Conservation (phyloP, 2,329 filamentous ascomycete species). For the Trichoderma pleuroti region DNA sequence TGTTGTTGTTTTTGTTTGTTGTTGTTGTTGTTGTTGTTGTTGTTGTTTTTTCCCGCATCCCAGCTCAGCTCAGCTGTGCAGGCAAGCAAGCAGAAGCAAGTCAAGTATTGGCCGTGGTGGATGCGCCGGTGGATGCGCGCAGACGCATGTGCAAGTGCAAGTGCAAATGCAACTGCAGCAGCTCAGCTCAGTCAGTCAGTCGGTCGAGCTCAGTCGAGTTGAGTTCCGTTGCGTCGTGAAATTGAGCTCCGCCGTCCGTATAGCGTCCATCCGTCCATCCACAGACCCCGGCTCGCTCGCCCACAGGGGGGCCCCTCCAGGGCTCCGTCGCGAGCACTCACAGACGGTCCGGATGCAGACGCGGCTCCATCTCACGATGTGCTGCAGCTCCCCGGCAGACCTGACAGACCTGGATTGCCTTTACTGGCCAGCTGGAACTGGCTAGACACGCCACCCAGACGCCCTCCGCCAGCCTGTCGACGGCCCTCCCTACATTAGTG, state of each 20-base stretch:
- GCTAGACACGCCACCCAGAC: slow-evolving; percentile 13
- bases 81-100: background rate
- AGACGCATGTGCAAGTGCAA: background rate
- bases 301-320: slow-evolving; percentile 1
- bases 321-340: background rate
- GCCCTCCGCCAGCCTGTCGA: slow-evolving; percentile 15
- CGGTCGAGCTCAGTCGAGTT: background rate
- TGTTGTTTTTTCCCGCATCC: background rate
- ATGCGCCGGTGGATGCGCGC: background rate
- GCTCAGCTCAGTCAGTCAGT: too few relatives aligned
- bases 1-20: too few relatives aligned
- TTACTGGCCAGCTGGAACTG: background rate
- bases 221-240: background rate
- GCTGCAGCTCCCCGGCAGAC: slow-evolving; percentile 17
- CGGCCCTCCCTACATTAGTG: slow-evolving; percentile 18
- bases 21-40: background rate
- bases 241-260: background rate
- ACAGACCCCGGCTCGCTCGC: background rate
- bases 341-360: slow-evolving; percentile 18
- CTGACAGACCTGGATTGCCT: slow-evolving; percentile 13
- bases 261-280: background rate
- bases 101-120: background rate
- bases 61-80: background rate
- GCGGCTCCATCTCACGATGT: slow-evolving; percentile 17
- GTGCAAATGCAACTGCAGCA: background rate